Conservation (phyloP, 176 grass and related monocot species). For the Oryza meyeriana region DNA sequence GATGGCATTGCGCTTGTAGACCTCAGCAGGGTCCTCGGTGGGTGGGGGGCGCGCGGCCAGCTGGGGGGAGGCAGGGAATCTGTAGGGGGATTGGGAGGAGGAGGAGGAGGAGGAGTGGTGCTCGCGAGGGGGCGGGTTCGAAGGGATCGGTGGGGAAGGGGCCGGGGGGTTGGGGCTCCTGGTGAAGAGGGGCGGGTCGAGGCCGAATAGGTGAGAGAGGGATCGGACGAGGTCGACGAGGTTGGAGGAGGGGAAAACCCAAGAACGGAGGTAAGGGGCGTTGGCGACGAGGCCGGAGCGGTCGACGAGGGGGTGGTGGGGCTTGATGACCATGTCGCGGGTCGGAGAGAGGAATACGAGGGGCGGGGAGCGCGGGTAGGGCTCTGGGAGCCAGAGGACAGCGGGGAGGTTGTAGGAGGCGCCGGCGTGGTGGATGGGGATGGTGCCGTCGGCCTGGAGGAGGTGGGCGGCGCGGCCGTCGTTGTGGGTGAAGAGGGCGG, state of each 20-base stretch:
- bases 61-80: conserved; percentile 39
- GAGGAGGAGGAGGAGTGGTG: conserved; percentile 7
- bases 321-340: conserved; percentile 93
- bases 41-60: conserved; percentile 17
- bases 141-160: conserved; percentile 16
- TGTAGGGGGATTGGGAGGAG: conserved; percentile 7
- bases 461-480: conserved; percentile 69
- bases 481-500: conserved; percentile 88
- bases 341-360: conserved; percentile 74
- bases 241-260: conserved; percentile 90
- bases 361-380: conserved; percentile 75
- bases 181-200: conserved; percentile 81
- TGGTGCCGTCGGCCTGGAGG: conserved; percentile 77
- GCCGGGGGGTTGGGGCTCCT: conserved; percentile 14
- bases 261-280: conserved; percentile 77
- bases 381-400: conserved; percentile 87
- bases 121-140: background rate
- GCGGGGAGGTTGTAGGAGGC: conserved; percentile 77
- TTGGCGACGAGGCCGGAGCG: conserved; percentile 65
- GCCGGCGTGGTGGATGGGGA: conserved; percentile 75
- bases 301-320: conserved; percentile 72
- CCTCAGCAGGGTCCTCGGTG: conserved; percentile 61
- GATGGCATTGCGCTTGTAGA: conserved; percentile 60
- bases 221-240: conserved; percentile 76
- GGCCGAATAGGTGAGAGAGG: conserved; percentile 72